Evolutionary conservation across 768 basidiomycete genomes (phyloP).

Genomic region (Phaeotremella skinneri): DNA sequence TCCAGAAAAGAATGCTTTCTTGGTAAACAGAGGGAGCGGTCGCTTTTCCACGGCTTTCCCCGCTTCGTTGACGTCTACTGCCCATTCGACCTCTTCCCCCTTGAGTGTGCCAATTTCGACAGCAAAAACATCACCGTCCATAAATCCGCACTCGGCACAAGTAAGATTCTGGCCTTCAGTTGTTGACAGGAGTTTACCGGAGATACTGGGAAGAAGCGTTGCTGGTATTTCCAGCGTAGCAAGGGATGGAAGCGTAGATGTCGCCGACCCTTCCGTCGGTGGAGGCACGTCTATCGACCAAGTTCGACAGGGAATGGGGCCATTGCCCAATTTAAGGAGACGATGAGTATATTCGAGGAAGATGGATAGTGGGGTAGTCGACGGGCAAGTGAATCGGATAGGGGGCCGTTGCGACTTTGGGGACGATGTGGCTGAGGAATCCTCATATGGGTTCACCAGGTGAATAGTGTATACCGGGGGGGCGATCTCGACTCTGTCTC

Average conservation of each 20-base stretch:
- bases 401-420: slow-evolving; percentile 4
- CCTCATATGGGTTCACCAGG: slow-evolving; percentile 14
- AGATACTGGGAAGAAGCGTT: slow-evolving; percentile 14
- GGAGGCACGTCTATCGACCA: slow-evolving; percentile 14
- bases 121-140: slow-evolving; percentile 64
- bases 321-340: slow-evolving; percentile 3
- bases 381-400: slow-evolving; percentile 31
- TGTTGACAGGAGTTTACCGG: slow-evolving; percentile 1
- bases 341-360: slow-evolving; percentile 25
- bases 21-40: slow-evolving; percentile 37
- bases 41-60: slow-evolving; percentile 30
- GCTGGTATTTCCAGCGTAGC: slow-evolving; percentile 7
- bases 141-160: slow-evolving; percentile 51
- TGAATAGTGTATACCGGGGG: slow-evolving; percentile 34
- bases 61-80: slow-evolving; percentile 54
- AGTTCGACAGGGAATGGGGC: not conserved
- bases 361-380: slow-evolving; percentile 23
- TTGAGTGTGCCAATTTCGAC: slow-evolving; percentile 64
- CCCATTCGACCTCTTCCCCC: slow-evolving; percentile 54
- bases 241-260: not conserved
- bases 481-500: slow-evolving; percentile 29
- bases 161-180: slow-evolving; percentile 8
- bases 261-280: slow-evolving; percentile 10
- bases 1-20: slow-evolving; percentile 33
- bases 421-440: not conserved